Percentiles rank a stretch among this genome's conserved stretches.
Conservation (phyloP, 2,329 filamentous ascomycete species). For the Ophiocordyceps australis region DNA sequence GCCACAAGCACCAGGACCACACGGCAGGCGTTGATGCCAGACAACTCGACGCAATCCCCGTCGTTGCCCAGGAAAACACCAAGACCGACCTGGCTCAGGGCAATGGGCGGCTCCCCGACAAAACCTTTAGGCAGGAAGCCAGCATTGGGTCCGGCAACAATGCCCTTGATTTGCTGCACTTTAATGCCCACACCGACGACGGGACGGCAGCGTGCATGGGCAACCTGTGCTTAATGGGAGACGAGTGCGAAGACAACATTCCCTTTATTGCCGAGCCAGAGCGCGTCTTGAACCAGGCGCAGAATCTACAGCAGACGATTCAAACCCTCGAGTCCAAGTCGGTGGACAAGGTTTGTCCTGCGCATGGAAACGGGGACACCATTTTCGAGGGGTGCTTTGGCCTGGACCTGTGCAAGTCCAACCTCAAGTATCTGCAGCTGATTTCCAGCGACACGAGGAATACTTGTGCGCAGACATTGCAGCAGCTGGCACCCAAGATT, state of each 20-base stretch:
- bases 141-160: background rate
- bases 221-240: conserved; percentile 1
- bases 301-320: conserved; percentile 1
- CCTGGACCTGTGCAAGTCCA: conserved; percentile 2
- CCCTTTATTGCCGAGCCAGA: conserved; percentile 2
- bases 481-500: conserved; percentile 1
- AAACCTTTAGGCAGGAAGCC: conserved; percentile 1
- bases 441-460: conserved; percentile 1
- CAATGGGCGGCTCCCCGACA: conserved; percentile 1
- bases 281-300: background rate
- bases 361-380: conserved; percentile 2
- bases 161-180: conserved; percentile 1
- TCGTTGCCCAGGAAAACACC: conserved; percentile 2
- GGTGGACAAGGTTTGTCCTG: conserved; percentile 1
- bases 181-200: conserved; percentile 1
- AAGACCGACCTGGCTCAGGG: background rate
- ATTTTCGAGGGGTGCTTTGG: conserved; percentile 1
- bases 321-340: conserved; percentile 1
- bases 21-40: background rate
- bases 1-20: conserved; percentile 3
- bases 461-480: conserved; percentile 1
- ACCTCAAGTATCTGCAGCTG: conserved; percentile 1
- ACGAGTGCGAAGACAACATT: conserved; percentile 3
- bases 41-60: background rate
- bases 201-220: conserved; percentile 1